Evolutionary conservation across 371 early-diverging fungal genomes (phyloP).

Genomic region (Gilbertella persicaria): DNA sequence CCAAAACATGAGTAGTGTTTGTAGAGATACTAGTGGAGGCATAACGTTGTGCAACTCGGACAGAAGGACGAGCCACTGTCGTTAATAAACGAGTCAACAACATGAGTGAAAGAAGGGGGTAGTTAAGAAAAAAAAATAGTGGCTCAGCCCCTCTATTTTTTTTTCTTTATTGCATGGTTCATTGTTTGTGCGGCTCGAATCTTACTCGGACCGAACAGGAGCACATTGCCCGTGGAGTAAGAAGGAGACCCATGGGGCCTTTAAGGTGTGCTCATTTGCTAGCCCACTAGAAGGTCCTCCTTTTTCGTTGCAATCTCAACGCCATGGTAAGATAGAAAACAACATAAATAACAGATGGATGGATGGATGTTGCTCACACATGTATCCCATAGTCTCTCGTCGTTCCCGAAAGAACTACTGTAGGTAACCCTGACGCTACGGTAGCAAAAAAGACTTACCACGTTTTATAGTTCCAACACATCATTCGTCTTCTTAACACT

Average conservation of each 20-base stretch:
- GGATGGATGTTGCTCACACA: constrained; percentile 6
- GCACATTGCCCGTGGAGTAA: no score
- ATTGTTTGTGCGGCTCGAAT: neutral
- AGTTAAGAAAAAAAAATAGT: neutral
- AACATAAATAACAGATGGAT: constrained; percentile 12
- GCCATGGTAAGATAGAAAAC: constrained; percentile 12
- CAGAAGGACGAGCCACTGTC: neutral
- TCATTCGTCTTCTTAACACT: constrained; percentile 99
- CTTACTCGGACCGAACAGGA: neutral
- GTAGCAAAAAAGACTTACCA: neutral
- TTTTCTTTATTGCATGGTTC: neutral
- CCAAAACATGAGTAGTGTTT: neutral
- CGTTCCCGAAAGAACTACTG: constrained; percentile 81
- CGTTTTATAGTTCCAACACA: constrained; percentile 85
- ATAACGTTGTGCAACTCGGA: neutral
- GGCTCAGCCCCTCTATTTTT: neutral
- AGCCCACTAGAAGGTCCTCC: constrained; percentile 6
- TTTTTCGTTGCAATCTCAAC: constrained; percentile 14
- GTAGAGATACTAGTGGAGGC: neutral
- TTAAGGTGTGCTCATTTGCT: no score
- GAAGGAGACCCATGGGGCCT: no score
- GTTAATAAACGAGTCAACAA: neutral
- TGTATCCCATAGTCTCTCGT: constrained; percentile 74
- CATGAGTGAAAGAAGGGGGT: neutral
- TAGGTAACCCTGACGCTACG: neutral